Percentiles rank a stretch among this genome's conserved stretches.
These are phyloP conservation scores for Neonothopanus nambi DNA, from an alignment of 1,284 basidiomycete species.

Conservation along the genomic window DNA sequence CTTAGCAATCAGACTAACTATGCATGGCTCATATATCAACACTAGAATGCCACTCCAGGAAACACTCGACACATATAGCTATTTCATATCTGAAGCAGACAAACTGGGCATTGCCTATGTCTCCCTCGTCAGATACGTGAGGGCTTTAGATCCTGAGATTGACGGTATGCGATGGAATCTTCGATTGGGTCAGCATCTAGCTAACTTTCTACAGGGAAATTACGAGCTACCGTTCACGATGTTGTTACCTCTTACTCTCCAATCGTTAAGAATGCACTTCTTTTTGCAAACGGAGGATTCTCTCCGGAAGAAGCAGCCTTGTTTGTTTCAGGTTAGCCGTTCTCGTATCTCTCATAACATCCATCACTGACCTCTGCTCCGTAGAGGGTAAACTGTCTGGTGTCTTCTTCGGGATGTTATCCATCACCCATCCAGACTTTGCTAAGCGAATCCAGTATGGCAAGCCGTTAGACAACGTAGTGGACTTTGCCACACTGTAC, in stretches of 20 bases:
- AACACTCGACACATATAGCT: constrained; percentile 24
- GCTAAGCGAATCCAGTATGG: constrained; percentile 23
- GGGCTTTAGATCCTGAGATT: neutral
- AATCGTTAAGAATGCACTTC: constrained; percentile 30
- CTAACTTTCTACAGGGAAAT: too few relatives aligned
- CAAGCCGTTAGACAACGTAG: constrained; percentile 10
- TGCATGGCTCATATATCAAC: neutral
- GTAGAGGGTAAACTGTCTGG: constrained; percentile 22
- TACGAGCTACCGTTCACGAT: constrained; percentile 18
- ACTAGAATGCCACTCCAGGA: constrained; percentile 40
- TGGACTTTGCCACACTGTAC: constrained; percentile 2
- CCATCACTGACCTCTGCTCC: neutral
- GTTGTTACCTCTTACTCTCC: constrained; percentile 35
- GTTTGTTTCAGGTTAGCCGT: constrained; percentile 15
- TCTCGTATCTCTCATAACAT: neutral
- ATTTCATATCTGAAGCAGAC: constrained; percentile 23
- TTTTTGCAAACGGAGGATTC: constrained; percentile 35
- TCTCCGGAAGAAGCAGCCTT: constrained; percentile 34
- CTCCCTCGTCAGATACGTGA: neutral
- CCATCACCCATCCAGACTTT: constrained; percentile 28
- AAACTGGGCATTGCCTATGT: constrained; percentile 22
- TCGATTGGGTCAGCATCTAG: too few relatives aligned
- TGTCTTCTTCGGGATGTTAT: constrained; percentile 26
- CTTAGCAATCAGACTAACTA: neutral
- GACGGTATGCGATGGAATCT: neutral